Evolutionary conservation across 1,284 basidiomycete genomes (phyloP).

Genomic region (Moesziomyces parantarcticus): DNA sequence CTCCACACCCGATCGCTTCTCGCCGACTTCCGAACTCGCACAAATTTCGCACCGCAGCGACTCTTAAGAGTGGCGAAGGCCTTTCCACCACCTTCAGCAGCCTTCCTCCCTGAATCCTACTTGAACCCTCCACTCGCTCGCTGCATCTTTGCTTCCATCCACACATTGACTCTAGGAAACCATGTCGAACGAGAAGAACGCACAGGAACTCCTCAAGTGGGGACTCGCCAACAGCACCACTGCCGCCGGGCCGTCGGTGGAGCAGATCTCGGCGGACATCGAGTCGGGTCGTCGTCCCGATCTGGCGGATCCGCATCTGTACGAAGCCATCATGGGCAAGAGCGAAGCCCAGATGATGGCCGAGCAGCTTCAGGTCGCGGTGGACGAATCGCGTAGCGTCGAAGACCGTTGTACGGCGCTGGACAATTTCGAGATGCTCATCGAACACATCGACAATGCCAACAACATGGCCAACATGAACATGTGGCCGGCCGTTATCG

Average conservation of each 20-base stretch:
- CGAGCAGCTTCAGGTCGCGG: constrained; percentile 62
- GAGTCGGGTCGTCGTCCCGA: constrained; percentile 59
- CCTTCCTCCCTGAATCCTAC: constrained; percentile 7
- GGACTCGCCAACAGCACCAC: constrained; percentile 46
- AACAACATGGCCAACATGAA: constrained; percentile 86
- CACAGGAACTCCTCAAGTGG: constrained; percentile 65
- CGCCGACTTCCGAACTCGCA: constrained; percentile 14
- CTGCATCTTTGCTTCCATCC: neutral
- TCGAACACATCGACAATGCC: constrained; percentile 95
- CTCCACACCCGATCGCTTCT: constrained; percentile 30
- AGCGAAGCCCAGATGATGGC: constrained; percentile 66
- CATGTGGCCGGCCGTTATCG: constrained; percentile 85
- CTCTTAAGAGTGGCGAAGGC: constrained; percentile 7
- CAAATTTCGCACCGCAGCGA: constrained; percentile 3
- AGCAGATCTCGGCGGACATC: constrained; percentile 57
- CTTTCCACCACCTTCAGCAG: constrained; percentile 25
- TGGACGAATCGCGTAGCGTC: constrained; percentile 33
- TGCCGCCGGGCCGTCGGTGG: constrained; percentile 32
- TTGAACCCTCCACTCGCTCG: neutral
- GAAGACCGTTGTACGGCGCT: constrained; percentile 76
- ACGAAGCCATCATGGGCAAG: constrained; percentile 66
- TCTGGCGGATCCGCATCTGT: constrained; percentile 57
- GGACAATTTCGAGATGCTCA: constrained; percentile 95
- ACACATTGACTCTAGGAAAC: neutral
- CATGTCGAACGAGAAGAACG: constrained; percentile 58